Base-by-base conservation (phyloP, 2,329 filamentous ascomycete genomes). In the Diaporthe destruens region DNA sequence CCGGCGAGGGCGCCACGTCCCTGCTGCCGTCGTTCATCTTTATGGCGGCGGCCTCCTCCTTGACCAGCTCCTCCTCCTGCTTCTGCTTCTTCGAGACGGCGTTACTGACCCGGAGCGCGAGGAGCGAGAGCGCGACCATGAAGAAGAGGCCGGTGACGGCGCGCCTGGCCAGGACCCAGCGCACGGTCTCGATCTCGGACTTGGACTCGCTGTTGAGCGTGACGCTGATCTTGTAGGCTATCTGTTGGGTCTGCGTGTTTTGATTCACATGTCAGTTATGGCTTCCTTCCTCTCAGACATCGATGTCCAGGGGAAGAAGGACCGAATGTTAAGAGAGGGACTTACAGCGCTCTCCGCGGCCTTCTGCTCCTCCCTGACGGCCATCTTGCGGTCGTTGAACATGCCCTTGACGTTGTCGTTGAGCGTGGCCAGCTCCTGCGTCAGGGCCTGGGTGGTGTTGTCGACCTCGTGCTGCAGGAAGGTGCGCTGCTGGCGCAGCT, bases 191-290 rank as follows among this genome's bases (percentile, higher is more conserved):
- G 63, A 98, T 95, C 77, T 98, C 94, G 6, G 93, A 96, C 80
- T 96, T 95, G 61, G 93, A 91, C 81, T 98, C 96, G 75, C 94
- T 96, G 81, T 94, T 97, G 55, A 99, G 88, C 53, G 90, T 88
- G 42, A 98, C 94, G 29, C 94, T 97, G 81, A 99, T 98, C 81
- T 97, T 96, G 84, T 98, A 98, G 83, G 96, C 97, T 77, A 98
- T 88, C 84, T 98, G 93, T 86, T 98, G 95, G 75, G 98, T 95
- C 87, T 94, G 78, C 32, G 14, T 16, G 25, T 49, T 49, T 23
- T 12, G 7, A 39, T 39, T n/a, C 5, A 29, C 2, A 29, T 29
- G 29, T 29, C 29, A 29, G 29, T 5, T 29, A 5, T 29, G 29
- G 29, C 29, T 29, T 29, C 29, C 29, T 29, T 29, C 5, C 29